phyloP scores from a whole-genome alignment of 495 filamentous ascomycete genomes.

The Filosporella fistucella region DNA sequence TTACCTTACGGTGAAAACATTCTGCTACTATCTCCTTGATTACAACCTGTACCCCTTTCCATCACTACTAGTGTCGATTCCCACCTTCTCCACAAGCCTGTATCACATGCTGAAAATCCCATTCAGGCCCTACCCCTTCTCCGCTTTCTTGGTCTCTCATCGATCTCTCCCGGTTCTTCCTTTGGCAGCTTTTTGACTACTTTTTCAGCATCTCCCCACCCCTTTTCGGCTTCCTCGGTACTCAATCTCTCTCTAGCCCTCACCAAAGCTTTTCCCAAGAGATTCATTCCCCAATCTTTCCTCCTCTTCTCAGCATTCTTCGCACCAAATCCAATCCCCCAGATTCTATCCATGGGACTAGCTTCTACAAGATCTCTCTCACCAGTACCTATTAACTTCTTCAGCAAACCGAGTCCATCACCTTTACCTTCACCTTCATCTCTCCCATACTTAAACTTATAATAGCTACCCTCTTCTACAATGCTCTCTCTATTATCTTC shows the following conservation, averaged over 20 bases:
- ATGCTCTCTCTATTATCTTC: slow-evolving; percentile 43
- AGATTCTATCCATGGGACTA: slow-evolving; percentile 56
- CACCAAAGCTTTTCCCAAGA: slow-evolving; percentile 49
- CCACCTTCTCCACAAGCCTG: too few species aligned
- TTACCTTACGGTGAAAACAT: too few species aligned
- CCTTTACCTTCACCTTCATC: slow-evolving; percentile 43
- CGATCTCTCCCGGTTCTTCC: not conserved
- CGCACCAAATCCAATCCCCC: slow-evolving; percentile 60
- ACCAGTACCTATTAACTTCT: slow-evolving; percentile 50
- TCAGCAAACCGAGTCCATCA: slow-evolving; percentile 40
- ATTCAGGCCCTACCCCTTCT: too few species aligned
- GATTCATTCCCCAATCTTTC: slow-evolving; percentile 58
- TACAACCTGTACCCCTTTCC: too few species aligned
- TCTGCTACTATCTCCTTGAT: too few species aligned
- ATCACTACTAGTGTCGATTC: too few species aligned
- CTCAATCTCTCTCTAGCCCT: slow-evolving; percentile 16
- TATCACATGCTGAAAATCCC: too few species aligned
- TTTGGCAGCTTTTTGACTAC: not conserved
- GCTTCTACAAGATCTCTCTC: slow-evolving; percentile 60
- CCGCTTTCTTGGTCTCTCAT: too few species aligned
- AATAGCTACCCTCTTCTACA: slow-evolving; percentile 54
- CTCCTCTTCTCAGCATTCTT: slow-evolving; percentile 41
- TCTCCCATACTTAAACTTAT: slow-evolving; percentile 47
- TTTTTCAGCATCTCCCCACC: not conserved
- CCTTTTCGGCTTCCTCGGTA: slow-evolving; percentile 7